Evolutionary conservation across 768 basidiomycete species (phyloP), one percentile per base, ranked within the genome.

Genomic region (Holtermannia corniformis): DNA sequence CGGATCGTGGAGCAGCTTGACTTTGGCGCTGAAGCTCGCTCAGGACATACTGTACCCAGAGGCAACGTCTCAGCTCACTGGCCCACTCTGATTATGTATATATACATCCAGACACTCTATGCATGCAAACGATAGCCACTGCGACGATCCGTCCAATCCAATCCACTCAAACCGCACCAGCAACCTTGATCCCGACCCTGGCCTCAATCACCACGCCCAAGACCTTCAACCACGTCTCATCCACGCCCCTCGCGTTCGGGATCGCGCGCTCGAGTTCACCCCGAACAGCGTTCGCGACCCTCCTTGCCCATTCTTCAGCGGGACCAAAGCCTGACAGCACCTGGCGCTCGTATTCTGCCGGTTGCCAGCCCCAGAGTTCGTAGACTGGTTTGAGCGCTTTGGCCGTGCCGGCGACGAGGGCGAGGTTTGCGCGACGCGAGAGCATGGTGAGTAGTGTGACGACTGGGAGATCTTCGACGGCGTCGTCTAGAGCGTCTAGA

Each of bases 381-480:
- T 53, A 56, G 1, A 68, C 66, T 14, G 52, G 26, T 0, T 45
- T 14, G 21, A 60, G 25, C 12, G n/a, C 27, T 11, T 40, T 47
- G 16, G 19, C 19, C 13, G 16, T n/a, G 32, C 25, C 22, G 12
- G 19, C 1, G 5, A 23, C 22, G 22, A 23, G 50, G 21, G 5
- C 68, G 46, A 5, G 60, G 52, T 70, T 72, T 32, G 64, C 62
- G 26, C 58, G 54, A 12, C 59, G 57, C 23, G 49, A 50, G 2
- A 72, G 47, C 4, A 72, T 28, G 13, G 60, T 57, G 55, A 68
- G 65, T 4, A 72, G 61, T 4, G 61, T 53, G 20, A 72, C 61
- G 10, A 67, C 57, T n/a, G 68, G 68, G 16, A 69, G 37, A 54
- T 72, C 71, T 46, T 72, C 71, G 44, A 65, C 54, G 0, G 71